A percentile compares a stretch with the other conserved stretches of the same genome.
phyloP scores from a whole-genome alignment of 148 eudicot species.

The Polygonum aviculare region DNA sequence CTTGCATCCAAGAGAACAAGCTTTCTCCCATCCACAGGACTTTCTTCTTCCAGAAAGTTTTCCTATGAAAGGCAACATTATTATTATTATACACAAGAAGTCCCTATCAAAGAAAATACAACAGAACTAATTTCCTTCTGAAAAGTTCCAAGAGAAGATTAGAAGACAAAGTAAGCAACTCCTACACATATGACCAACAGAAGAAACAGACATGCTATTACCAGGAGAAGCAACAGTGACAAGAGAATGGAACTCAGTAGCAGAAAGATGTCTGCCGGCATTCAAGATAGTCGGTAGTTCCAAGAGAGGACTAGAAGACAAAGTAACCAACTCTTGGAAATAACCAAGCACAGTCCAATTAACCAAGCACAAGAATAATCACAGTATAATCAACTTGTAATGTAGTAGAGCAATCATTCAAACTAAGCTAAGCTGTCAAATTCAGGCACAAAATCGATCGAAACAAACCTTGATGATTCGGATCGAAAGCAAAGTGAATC shows the following conservation, averaged over 20 bases:
- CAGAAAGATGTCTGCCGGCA: slow-evolving; percentile 85
- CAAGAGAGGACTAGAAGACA: slow-evolving; percentile 52
- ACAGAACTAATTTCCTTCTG: not conserved
- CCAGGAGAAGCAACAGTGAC: slow-evolving; percentile 66
- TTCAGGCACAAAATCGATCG: not conserved
- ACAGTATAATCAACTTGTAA: not conserved
- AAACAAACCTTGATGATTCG: slow-evolving; percentile 64
- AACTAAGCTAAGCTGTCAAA: not conserved
- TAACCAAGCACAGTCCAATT: slow-evolving; percentile 4
- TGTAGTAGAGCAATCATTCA: not conserved
- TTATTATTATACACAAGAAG: not conserved
- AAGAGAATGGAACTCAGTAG: slow-evolving; percentile 76
- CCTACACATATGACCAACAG: not conserved
- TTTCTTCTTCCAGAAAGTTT: slow-evolving; percentile 29
- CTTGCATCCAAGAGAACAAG: slow-evolving; percentile 86
- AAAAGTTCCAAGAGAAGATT: not conserved
- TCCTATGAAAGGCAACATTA: slow-evolving; percentile 31
- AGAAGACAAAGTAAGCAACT: too few species aligned
- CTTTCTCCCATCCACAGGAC: slow-evolving; percentile 28
- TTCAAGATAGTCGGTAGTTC: slow-evolving; percentile 56
- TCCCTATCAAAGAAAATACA: not conserved
- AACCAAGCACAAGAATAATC: not conserved
- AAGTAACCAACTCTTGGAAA: slow-evolving; percentile 74
- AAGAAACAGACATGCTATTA: slow-evolving; percentile 9
- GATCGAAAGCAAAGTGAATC: slow-evolving; percentile 77